phyloP scores from a whole-genome alignment of 768 basidiomycete genomes.

The Cystobasidium tubakii region DNA sequence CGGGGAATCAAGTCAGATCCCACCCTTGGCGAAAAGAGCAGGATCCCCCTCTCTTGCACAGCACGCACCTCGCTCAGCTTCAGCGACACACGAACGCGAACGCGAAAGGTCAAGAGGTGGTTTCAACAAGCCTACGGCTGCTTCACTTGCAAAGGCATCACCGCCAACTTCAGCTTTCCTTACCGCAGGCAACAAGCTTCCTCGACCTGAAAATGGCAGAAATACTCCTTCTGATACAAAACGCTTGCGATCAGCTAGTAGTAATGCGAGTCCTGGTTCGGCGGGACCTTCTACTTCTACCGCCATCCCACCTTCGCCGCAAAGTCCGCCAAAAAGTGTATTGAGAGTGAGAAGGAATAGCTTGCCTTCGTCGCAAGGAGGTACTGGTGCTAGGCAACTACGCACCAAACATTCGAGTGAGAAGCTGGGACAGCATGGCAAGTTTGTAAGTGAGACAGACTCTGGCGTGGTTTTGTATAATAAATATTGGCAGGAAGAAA shows the following conservation, averaged over 20 bases:
- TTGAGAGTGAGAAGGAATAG: conserved; percentile 11
- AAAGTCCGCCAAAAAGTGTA: background rate
- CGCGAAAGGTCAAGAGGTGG: background rate
- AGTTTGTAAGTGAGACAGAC: conserved; percentile 21
- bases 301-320: background rate
- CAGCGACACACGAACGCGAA: background rate
- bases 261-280: background rate
- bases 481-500: conserved; percentile 20
- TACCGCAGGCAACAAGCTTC: background rate
- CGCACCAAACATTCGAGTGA: conserved; percentile 35
- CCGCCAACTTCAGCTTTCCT: conserved; percentile 6
- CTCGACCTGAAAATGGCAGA: background rate
- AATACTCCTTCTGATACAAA: conserved; percentile 15
- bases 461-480: conserved; percentile 16
- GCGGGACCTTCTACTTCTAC: background rate
- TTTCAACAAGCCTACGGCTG: conserved; percentile 31
- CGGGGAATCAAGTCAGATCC: background rate
- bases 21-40: background rate
- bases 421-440: conserved; percentile 19
- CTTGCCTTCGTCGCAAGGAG: conserved; percentile 10
- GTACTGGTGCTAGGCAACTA: background rate
- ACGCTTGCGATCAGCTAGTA: conserved; percentile 17
- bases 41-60: background rate
- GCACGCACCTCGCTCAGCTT: background rate
- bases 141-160: background rate